phyloP scores from a whole-genome alignment of 176 grass and related monocot genomes.

The Cocos nucifera region DNA sequence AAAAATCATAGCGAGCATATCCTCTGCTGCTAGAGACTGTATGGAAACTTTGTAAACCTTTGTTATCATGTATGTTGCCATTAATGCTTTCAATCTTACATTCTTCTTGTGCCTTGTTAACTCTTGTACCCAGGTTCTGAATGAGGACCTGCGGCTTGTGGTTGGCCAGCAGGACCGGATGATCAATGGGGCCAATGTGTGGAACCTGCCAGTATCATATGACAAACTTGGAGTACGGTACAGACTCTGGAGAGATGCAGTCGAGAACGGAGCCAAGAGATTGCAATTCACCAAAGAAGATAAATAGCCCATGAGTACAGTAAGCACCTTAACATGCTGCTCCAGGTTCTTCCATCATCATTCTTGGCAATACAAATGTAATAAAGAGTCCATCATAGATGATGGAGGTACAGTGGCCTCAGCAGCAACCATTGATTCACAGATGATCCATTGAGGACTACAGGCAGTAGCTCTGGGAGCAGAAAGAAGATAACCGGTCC shows the following conservation, averaged over 20 bases:
- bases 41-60: no score
- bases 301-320: conserved; percentile 9
- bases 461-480: no score
- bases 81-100: no score
- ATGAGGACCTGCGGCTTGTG: conserved; percentile 88
- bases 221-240: conserved; percentile 93
- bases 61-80: no score
- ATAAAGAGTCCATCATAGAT: no score
- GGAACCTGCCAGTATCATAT: conserved; percentile 84
- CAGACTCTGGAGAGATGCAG: conserved; percentile 64
- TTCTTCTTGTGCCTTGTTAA: not conserved
- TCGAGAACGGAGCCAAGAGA: conserved; percentile 48
- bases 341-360: conserved; percentile 2
- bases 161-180: conserved; percentile 94
- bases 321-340: not conserved
- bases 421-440: no score
- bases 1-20: no score
- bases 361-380: no score
- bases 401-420: no score
- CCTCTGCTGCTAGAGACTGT: no score
- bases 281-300: conserved; percentile 55
- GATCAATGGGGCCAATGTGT: conserved; percentile 80
- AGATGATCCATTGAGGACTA: no score
- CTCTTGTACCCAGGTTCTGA: conserved; percentile 55
- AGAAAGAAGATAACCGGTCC: no score